Conservation (phyloP, 2,329 filamentous ascomycete species). For the Alternaria gaisen region DNA sequence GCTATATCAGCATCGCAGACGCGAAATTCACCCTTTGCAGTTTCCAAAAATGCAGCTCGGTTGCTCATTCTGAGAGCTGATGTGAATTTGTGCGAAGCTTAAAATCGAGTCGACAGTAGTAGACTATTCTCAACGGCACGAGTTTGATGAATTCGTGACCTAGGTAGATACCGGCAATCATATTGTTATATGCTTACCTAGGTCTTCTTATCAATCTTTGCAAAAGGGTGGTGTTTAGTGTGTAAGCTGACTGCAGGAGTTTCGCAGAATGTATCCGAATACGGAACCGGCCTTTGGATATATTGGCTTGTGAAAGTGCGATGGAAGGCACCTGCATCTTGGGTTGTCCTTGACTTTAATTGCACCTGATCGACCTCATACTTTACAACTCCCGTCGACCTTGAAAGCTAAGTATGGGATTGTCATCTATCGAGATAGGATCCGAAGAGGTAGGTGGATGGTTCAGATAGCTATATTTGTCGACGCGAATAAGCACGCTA, state of each 20-base stretch:
- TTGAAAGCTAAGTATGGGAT: not conserved
- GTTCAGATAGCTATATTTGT: not conserved
- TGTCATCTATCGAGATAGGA: not conserved
- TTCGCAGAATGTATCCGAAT: not conserved
- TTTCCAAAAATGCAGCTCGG: conserved; percentile 29
- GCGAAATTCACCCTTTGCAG: conserved; percentile 20
- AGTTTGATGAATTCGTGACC: not conserved
- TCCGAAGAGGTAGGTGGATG: not conserved
- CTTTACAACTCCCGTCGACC: not conserved
- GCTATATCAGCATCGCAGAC: conserved; percentile 28
- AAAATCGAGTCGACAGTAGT: not conserved
- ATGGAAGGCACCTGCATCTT: not conserved
- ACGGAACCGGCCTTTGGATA: not conserved
- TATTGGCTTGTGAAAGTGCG: not conserved
- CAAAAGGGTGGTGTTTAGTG: not conserved
- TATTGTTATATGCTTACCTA: not conserved
- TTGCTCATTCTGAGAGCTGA: conserved; percentile 36
- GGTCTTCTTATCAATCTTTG: not conserved
- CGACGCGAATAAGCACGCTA: not conserved
- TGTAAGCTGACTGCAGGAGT: not conserved
- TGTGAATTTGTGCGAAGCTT: not conserved
- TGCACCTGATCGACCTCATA: not conserved
- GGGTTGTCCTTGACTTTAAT: not conserved
- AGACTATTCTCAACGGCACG: not conserved
- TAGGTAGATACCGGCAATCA: not conserved